These are phyloP conservation scores for Annulohypoxylon maeteangense DNA, from an alignment of 495 filamentous ascomycete species.

Conservation along the genomic window DNA sequence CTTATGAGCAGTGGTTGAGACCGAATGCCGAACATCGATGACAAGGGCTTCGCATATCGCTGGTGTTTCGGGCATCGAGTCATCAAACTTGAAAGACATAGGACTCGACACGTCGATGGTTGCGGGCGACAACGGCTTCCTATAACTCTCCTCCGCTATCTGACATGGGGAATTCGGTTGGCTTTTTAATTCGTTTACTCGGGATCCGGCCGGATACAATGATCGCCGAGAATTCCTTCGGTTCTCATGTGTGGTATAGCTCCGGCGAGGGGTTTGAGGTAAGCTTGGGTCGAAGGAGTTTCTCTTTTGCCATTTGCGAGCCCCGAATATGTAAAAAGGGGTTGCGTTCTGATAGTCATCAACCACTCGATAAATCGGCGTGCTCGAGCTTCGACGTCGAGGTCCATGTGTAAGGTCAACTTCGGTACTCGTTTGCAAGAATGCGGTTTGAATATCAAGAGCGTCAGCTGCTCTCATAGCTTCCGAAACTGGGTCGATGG, in stretches of 20 bases:
- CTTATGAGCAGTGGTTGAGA: conserved; percentile 19
- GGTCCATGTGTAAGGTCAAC: conserved; percentile 49
- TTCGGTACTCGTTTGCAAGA: conserved; percentile 52
- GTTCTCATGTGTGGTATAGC: conserved; percentile 17
- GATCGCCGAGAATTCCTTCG: conserved; percentile 13
- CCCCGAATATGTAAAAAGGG: conserved; percentile 48
- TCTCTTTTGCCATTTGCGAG: conserved; percentile 26
- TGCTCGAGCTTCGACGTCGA: conserved; percentile 51
- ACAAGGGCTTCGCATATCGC: conserved; percentile 40
- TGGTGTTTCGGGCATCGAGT: conserved; percentile 37
- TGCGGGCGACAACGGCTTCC: conserved; percentile 20
- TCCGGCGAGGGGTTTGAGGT: conserved; percentile 20
- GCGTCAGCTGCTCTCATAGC: conserved; percentile 63
- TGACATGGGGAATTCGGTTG: neutral
- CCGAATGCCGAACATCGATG: conserved; percentile 37
- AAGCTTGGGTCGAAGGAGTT: neutral
- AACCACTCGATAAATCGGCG: conserved; percentile 44
- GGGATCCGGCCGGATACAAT: conserved; percentile 18
- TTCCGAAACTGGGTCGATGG: conserved; percentile 52
- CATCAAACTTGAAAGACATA: conserved; percentile 16
- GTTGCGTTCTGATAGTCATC: conserved; percentile 43
- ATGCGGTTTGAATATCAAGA: conserved; percentile 59
- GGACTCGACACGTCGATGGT: conserved; percentile 25
- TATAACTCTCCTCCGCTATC: conserved; percentile 5
- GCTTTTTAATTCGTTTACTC: conserved; percentile 1